These are phyloP conservation scores for Torulaspora globosa DNA, from an alignment of 1,139 yeast genomes.

Conservation along the genomic window DNA sequence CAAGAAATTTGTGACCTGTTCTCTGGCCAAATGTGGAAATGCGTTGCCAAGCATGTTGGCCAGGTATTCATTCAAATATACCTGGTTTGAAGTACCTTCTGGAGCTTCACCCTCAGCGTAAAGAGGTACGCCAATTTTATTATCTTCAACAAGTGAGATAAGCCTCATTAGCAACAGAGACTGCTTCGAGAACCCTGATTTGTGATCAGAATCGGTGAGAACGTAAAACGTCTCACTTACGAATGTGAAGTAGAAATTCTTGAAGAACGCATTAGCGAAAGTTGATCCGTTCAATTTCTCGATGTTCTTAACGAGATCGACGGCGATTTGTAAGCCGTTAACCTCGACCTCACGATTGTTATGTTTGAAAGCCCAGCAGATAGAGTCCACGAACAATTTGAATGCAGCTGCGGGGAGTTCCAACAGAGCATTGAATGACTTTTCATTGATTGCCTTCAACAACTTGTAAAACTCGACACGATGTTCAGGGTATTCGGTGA, in stretches of 20 bases:
- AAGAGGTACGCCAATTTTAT: conserved; percentile 69
- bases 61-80: conserved; percentile 74
- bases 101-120: conserved; percentile 75
- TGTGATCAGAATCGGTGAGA: conserved; percentile 94
- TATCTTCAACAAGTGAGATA: conserved; percentile 76
- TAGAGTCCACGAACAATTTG: conserved; percentile 86
- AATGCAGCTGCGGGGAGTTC: conserved; percentile 91
- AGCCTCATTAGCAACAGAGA: conserved; percentile 78
- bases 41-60: conserved; percentile 79
- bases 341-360: conserved; percentile 94
- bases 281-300: conserved; percentile 72
- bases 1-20: conserved; percentile 77
- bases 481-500: conserved; percentile 96
- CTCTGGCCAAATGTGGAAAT: conserved; percentile 82
- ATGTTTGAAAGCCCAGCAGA: conserved; percentile 97
- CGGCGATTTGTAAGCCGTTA: conserved; percentile 75
- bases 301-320: conserved; percentile 78
- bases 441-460: conserved; percentile 77
- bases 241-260: conserved; percentile 82
- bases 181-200: conserved; percentile 90
- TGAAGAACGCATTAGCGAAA: conserved; percentile 82
- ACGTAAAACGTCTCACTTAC: conserved; percentile 90
- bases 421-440: conserved; percentile 79
- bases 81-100: conserved; percentile 75
- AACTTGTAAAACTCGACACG: conserved; percentile 92